A percentile compares a stretch with the other conserved stretches of the same genome.
Evolutionary conservation across 2,329 filamentous ascomycete genomes (phyloP).

Genomic region (Rhexocercosporidium sp.): DNA sequence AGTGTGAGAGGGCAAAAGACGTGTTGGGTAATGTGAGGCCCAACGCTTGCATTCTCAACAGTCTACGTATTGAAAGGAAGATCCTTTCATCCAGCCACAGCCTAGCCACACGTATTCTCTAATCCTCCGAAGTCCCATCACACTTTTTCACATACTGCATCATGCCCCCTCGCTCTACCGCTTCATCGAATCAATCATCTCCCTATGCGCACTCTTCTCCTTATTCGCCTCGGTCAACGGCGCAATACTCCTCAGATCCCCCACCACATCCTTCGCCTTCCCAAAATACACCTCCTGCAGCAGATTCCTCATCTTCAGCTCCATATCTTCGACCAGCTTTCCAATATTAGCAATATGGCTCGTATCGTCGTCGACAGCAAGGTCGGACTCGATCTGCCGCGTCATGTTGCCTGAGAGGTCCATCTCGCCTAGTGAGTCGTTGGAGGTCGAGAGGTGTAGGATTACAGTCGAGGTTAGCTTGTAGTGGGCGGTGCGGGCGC

Average conservation of each 20-base stretch:
- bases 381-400: slow-evolving; percentile 89
- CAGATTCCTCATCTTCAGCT: slow-evolving; percentile 98
- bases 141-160: not conserved
- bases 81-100: not conserved
- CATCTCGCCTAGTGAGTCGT: slow-evolving; percentile 76
- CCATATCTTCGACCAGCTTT: slow-evolving; percentile 96
- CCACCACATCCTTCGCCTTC: slow-evolving; percentile 98
- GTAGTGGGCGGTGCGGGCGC: slow-evolving; percentile 91
- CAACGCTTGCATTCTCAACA: not conserved
- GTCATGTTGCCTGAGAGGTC: slow-evolving; percentile 98
- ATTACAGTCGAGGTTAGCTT: slow-evolving; percentile 98
- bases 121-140: not conserved
- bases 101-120: not conserved
- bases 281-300: slow-evolving; percentile 99
- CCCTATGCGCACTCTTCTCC: slow-evolving; percentile 84
- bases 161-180: slow-evolving; percentile 20
- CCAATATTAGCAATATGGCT: slow-evolving; percentile 97
- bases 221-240: slow-evolving; percentile 83
- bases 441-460: slow-evolving; percentile 77
- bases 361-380: slow-evolving; percentile 86
- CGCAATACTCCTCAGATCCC: slow-evolving; percentile 86
- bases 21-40: not conserved
- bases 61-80: not conserved
- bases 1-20: too few species aligned
- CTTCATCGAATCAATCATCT: slow-evolving; percentile 74